Evolutionary conservation across 2,329 filamentous ascomycete genomes (phyloP).

Genomic region (Fusarium lyarnte): DNA sequence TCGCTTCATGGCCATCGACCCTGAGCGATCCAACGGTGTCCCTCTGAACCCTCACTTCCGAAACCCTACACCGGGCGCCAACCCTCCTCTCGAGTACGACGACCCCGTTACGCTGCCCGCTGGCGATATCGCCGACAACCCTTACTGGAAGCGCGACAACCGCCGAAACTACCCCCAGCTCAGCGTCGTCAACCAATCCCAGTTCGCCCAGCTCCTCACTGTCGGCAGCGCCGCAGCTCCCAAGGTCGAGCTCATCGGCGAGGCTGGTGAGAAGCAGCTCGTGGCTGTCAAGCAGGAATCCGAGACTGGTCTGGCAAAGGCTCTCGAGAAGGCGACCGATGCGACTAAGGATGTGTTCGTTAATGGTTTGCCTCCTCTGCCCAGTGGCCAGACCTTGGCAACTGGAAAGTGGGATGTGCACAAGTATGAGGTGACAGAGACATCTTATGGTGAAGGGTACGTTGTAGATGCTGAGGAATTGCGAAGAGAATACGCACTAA

Average conservation of each 20-base stretch:
- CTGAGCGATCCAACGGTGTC: slow-evolving; percentile 88
- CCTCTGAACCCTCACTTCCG: slow-evolving; percentile 94
- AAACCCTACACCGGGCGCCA: slow-evolving; percentile 70
- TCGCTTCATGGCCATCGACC: slow-evolving; percentile 80
- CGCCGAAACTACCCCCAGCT: slow-evolving; percentile 84
- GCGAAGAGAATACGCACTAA: slow-evolving; percentile 25
- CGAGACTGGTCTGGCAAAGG: slow-evolving; percentile 75
- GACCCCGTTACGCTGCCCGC: slow-evolving; percentile 67
- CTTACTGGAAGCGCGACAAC: slow-evolving; percentile 86
- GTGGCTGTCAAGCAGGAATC: slow-evolving; percentile 81
- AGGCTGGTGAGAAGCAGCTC: slow-evolving; percentile 68
- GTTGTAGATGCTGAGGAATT: slow-evolving; percentile 48
- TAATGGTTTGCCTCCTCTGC: slow-evolving; percentile 86
- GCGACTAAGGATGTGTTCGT: slow-evolving; percentile 73
- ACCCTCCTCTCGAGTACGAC: slow-evolving; percentile 50
- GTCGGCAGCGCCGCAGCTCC: slow-evolving; percentile 85
- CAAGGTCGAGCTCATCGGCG: slow-evolving; percentile 82
- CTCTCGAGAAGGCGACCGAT: slow-evolving; percentile 70
- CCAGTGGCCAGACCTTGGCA: slow-evolving; percentile 71
- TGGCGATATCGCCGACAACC: slow-evolving; percentile 56
- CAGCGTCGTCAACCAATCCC: slow-evolving; percentile 82
- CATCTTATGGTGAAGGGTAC: slow-evolving; percentile 76
- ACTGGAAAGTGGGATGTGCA: slow-evolving; percentile 71
- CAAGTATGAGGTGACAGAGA: slow-evolving; percentile 72
- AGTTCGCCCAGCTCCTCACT: slow-evolving; percentile 84